Evolutionary conservation across 306 rosid genomes (phyloP), one percentile per base, ranked within the genome.

Genomic region (Casuarina cunninghamiana): DNA sequence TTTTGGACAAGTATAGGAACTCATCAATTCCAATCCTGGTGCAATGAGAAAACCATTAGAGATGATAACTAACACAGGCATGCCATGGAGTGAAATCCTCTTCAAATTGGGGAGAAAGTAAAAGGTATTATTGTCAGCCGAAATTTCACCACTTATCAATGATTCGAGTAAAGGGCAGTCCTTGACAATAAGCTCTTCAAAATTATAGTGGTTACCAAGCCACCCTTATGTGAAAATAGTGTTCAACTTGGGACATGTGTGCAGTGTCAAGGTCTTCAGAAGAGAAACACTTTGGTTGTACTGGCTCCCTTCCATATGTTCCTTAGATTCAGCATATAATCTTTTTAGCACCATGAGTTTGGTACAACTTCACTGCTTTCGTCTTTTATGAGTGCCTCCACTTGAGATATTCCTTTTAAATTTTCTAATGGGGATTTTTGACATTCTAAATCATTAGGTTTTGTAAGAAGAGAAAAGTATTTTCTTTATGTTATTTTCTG

Each of bases 181-280:
- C 51, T 78, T 63, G 1, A 82, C 17, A 21, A 17, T 54, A 4
- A 77, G 68, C 13, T 66, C 80, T 49, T 60, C 73, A 39, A 83
- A 75, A 0, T 7, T 19, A 13, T 12, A 17, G 10, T 73, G 76
- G 3, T 57, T 55, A 7, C 1, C 45, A 10, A 82, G 21, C 50
- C 69, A 38, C 32, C 15, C 16, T 26, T 19, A 0, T 2, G 75
- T 43, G 71, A 83, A 74, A 15, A 78, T 15, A 42, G 60, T 78
- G 13, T 19, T 53, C 72, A 83, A 51, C 11, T 43, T 17, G 45
- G 84, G 82, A 10, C 87, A 84, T 58, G 58, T 80, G 8, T 78
- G 77, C 58, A 84, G 44, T 44, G 53, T 9, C 13, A 80, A 43
- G 38, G 21, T 73, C 67, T 73, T 78, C 0, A 77, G 12, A 17